Evolutionary conservation across 805 yeast genomes (phyloP), one percentile per base, ranked within the genome.

Genomic region (Diddensiella santjacobensis): DNA sequence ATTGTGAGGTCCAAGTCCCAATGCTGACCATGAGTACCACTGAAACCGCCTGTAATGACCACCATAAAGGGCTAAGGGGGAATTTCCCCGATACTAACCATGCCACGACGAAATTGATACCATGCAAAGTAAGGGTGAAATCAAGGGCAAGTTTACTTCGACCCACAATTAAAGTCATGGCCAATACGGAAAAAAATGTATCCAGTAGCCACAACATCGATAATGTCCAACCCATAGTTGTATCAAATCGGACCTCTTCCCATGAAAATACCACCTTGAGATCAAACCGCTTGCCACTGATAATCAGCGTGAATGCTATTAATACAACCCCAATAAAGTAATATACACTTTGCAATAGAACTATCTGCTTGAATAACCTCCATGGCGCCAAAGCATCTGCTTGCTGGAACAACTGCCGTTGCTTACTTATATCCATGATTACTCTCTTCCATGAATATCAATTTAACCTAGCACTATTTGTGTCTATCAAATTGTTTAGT

Each of bases 101-200:
- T 0, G 81, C 87, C 2, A 87, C 80, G 2, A 81, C 45, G 20
- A 91, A 66, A 67, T 91, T 84, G 44, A 93, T 76, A 19, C 84
- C 79, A 65, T 93, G 96, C 13, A 91, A 79, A 0, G 99, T 93
- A n/a, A 91, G 62, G 8, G 96, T 96, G 70, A 93, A 91, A 67
- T 91, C 99, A 85, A 96, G 85, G 0, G 97, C 98, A 43, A 91
- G 70, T 64, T 91, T 93, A 37, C 96, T 85, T 49, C 98, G 73
- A 0, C 98, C 96, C 10, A 91, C 96, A 22, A 91, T 81, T 1
- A 90, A 67, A 1, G 95, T 87, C 61, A 91, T 81, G 61, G 87
- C 88, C 8, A 87, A 65, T 1, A 89, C 96, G 56, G 95, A 84
- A 36, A 93, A 70, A 39, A 93, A 72, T 0, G 96, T 75, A 63